Evolutionary conservation across 306 rosid species (phyloP), one percentile per base, ranked within the genome.

Genomic region (Fagus crenata): DNA sequence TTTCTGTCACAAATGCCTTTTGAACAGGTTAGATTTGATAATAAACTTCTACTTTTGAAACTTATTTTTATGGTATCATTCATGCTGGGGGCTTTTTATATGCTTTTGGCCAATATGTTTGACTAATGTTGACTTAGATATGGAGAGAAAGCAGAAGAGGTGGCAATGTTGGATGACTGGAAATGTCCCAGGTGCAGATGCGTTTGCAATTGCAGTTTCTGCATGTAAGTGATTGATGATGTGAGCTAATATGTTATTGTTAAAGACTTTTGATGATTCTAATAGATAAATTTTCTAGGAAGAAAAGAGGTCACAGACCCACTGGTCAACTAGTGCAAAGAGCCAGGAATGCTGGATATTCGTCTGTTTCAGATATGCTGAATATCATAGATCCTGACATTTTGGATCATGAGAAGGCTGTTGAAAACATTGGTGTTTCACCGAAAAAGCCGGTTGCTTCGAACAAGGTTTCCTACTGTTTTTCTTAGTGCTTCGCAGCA

Each of bases 181-280:
- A 42, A 3, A 2, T 95, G 99, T 74, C 97, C 99, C 7, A 95
- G 41, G 74, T 95, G 99, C 78, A 78, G 85, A 82, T 89, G 86
- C 72, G 59, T 79, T 15, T 95, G 99, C 85, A 92, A 91, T 67
- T 92, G 97, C 67, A 95, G 97, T 74, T 6, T 37, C 17, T 95
- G 99, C 92, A 82, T 71, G 99, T 87, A 80, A 82, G 90, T 59
- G 70, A 54, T 67, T 40, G 8, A 4, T 32, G 67, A 39, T 18
- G 5, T 22, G 22, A 41, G 40, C 33, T 53, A 15, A 53, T 1
- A 14, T 46, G 51, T 46, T 46, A 46, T 46, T 46, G 51, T 55
- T 43, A 35, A 22, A 22, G 7, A 42, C 56, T 69, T 49, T 60
- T 74, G 53, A 6, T 53, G 42, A 53, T 79, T 80, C 73, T 78